Evolutionary conservation across 2,329 filamentous ascomycete genomes (phyloP).

Genomic region (Onygenales sp.): DNA sequence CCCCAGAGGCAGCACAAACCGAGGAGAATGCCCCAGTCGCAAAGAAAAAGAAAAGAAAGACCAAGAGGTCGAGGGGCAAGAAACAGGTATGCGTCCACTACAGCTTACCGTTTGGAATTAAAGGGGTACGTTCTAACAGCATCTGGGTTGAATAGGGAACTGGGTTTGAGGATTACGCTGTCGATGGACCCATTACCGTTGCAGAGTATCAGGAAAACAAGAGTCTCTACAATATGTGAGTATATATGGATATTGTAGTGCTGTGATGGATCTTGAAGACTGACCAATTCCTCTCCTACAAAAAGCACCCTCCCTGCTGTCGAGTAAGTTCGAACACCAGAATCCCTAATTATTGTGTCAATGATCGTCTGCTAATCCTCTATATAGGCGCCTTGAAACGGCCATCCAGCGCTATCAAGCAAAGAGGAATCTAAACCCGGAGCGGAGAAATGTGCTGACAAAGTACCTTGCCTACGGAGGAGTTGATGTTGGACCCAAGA

Average conservation of each 20-base stretch:
- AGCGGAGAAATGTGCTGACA: slow-evolving; percentile 57
- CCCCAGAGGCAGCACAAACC: neutral
- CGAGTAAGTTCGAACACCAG: slow-evolving; percentile 39
- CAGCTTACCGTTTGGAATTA: neutral
- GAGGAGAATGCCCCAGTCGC: neutral
- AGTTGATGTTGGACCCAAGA: slow-evolving; percentile 52
- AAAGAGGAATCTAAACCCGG: slow-evolving; percentile 61
- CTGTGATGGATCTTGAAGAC: neutral
- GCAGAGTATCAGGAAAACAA: slow-evolving; percentile 57
- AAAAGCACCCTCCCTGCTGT: slow-evolving; percentile 44
- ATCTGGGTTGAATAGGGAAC: slow-evolving; percentile 35
- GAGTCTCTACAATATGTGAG: slow-evolving; percentile 58
- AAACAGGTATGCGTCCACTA: slow-evolving; percentile 1
- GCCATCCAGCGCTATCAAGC: slow-evolving; percentile 74
- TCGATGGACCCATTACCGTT: slow-evolving; percentile 69
- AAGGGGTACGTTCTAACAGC: neutral
- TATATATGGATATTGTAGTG: slow-evolving; percentile 6
- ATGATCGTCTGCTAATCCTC: neutral
- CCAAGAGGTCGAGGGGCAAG: slow-evolving; percentile 27
- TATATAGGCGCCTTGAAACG: slow-evolving; percentile 63
- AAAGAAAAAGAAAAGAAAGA: slow-evolving; percentile 25
- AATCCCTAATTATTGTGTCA: neutral
- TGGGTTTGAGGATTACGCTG: slow-evolving; percentile 72
- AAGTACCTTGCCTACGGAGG: slow-evolving; percentile 80
- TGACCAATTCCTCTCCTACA: neutral